Conservation (phyloP, 1,284 basidiomycete genomes). For the Ganoderma resinaceum region DNA sequence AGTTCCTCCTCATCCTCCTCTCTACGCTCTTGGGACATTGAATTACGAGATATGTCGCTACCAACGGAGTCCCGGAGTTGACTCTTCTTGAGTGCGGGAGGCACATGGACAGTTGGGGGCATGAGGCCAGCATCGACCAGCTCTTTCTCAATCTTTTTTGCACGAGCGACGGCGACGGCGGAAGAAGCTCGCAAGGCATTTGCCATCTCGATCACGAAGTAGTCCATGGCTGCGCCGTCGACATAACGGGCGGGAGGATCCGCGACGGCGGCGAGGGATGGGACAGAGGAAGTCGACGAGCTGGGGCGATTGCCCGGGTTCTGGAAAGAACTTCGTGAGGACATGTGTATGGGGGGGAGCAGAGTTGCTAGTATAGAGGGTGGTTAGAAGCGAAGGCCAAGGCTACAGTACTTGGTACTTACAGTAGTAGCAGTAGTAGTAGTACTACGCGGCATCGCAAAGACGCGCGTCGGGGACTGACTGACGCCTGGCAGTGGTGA, state of each 20-base stretch:
- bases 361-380: not conserved
- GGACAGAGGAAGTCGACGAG: constrained; percentile 44
- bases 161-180: constrained; percentile 67
- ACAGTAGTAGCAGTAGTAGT: too few relatives aligned
- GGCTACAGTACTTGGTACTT: too few relatives aligned
- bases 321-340: constrained; percentile 44
- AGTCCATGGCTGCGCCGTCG: constrained; percentile 83
- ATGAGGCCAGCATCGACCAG: constrained; percentile 79
- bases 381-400: not conserved
- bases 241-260: constrained; percentile 68
- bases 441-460: too few relatives aligned
- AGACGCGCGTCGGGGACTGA: not conserved
- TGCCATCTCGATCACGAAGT: constrained; percentile 85
- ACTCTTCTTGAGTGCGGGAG: constrained; percentile 52
- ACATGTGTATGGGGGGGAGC: constrained; percentile 34
- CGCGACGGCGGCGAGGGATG: constrained; percentile 57
- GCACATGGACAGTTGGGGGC: constrained; percentile 49
- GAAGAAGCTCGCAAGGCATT: constrained; percentile 76
- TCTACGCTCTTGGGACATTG: constrained; percentile 35
- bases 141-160: constrained; percentile 71
- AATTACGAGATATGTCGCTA: constrained; percentile 49
- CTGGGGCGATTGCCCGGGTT: constrained; percentile 29
- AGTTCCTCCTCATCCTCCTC: constrained; percentile 82
- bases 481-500: too few relatives aligned
- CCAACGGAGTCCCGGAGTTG: constrained; percentile 60